Conservation (phyloP, 176 grass and related monocot species). For the barley (Hordeum vulgare) region DNA sequence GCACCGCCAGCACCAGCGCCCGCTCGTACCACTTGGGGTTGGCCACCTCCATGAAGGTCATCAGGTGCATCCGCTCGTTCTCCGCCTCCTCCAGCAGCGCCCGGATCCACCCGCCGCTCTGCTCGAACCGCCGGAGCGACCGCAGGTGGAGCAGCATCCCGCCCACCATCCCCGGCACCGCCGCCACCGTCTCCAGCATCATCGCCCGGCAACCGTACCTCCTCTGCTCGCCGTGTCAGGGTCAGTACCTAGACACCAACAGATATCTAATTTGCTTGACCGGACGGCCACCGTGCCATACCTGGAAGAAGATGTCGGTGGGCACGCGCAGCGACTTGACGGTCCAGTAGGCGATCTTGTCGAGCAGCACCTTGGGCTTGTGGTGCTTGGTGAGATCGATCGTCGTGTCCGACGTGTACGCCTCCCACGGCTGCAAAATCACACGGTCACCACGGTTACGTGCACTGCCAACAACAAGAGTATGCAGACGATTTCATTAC, state of each 20-base stretch:
- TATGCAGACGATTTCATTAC: neutral
- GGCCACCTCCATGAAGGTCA: slow-evolving; percentile 87
- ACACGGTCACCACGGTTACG: neutral
- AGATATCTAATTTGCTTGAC: neutral
- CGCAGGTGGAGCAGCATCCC: slow-evolving; percentile 75
- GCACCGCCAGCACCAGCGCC: neutral
- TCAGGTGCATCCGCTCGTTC: slow-evolving; percentile 82
- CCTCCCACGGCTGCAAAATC: slow-evolving; percentile 54
- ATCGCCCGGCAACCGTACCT: slow-evolving; percentile 72
- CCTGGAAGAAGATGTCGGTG: slow-evolving; percentile 71
- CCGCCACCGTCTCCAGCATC: slow-evolving; percentile 86
- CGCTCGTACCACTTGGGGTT: slow-evolving; percentile 59
- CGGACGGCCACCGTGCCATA: neutral
- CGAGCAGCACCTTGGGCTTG: slow-evolving; percentile 40
- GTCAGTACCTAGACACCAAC: neutral
- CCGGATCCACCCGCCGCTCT: slow-evolving; percentile 70
- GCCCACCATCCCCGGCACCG: slow-evolving; percentile 82
- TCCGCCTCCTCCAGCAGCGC: slow-evolving; percentile 70
- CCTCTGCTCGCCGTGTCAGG: slow-evolving; percentile 29
- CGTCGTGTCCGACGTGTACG: slow-evolving; percentile 41
- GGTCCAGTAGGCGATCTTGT: slow-evolving; percentile 51
- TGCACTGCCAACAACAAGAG: neutral
- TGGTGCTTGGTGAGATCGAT: slow-evolving; percentile 61
- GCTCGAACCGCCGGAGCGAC: slow-evolving; percentile 69
- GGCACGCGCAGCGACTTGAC: slow-evolving; percentile 50